These are phyloP conservation scores for Pezicula neosporulosa DNA, from an alignment of 2,329 filamentous ascomycete genomes.

Conservation along the genomic window DNA sequence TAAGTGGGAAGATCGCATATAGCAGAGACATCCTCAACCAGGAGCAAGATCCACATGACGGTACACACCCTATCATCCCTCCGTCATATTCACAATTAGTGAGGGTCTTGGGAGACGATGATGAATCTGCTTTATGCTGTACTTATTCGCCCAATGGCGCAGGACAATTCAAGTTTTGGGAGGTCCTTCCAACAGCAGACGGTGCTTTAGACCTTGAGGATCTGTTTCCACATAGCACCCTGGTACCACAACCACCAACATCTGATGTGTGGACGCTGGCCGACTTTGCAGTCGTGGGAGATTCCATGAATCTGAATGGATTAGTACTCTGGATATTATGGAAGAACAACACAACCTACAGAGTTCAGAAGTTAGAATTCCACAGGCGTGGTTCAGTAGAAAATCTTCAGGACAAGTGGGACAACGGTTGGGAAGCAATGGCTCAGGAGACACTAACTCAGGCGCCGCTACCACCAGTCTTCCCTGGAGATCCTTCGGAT, in stretches of 20 bases:
- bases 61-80: conserved; percentile 72
- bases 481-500: conserved; percentile 63
- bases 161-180: conserved; percentile 95
- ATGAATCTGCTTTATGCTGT: conserved; percentile 57
- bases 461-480: conserved; percentile 52
- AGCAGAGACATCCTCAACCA: conserved; percentile 76
- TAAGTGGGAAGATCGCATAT: conserved; percentile 73
- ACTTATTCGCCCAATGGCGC: conserved; percentile 86
- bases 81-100: conserved; percentile 76
- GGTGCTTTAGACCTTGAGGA: conserved; percentile 63
- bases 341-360: conserved; percentile 80
- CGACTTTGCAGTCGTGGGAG: conserved; percentile 64
- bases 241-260: conserved; percentile 66
- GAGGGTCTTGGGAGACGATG: conserved; percentile 59
- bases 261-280: conserved; percentile 78
- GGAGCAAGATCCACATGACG: conserved; percentile 61
- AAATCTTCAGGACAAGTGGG: conserved; percentile 46
- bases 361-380: conserved; percentile 71
- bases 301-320: conserved; percentile 45
- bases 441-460: conserved; percentile 54
- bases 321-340: conserved; percentile 73
- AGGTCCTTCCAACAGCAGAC: conserved; percentile 60
- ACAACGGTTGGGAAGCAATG: conserved; percentile 66
- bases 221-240: conserved; percentile 62
- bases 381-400: conserved; percentile 44